Conservation (phyloP, 2,329 filamentous ascomycete genomes). For the Amesomyces nigricolor region DNA sequence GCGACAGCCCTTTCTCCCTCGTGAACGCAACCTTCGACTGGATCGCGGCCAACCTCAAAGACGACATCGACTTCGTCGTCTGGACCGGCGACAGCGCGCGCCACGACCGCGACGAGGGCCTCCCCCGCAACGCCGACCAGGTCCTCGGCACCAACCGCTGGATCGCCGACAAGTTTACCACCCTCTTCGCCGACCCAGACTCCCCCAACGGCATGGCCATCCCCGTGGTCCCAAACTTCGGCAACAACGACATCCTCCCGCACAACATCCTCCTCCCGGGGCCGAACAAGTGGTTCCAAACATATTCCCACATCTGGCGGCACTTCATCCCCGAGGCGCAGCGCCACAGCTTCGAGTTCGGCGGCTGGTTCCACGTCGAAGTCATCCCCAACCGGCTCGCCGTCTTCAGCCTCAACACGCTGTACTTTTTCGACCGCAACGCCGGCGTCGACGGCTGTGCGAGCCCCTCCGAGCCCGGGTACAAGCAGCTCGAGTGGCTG, state of each 20-base stretch:
- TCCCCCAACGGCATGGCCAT: conserved; percentile 57
- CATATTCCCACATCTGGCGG: conserved; percentile 73
- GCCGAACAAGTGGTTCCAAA: conserved; percentile 78
- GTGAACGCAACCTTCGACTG: conserved; percentile 86
- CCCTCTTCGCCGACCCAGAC: conserved; percentile 58
- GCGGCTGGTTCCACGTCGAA: conserved; percentile 92
- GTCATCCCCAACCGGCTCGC: conserved; percentile 81
- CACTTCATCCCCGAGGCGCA: conserved; percentile 89
- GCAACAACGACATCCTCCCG: conserved; percentile 95
- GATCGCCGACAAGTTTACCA: conserved; percentile 69
- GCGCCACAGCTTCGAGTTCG: conserved; percentile 82
- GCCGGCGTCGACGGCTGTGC: conserved; percentile 88
- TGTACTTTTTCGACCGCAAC: conserved; percentile 94
- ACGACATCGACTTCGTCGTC: conserved; percentile 79
- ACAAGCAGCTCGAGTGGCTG: conserved; percentile 93
- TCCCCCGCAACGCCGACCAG: conserved; percentile 69
- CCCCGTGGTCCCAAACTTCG: conserved; percentile 83
- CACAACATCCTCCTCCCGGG: conserved; percentile 88
- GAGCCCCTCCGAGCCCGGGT: conserved; percentile 74
- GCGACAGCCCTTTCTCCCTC: conserved; percentile 76
- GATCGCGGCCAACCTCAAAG: conserved; percentile 71
- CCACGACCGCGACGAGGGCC: conserved; percentile 78
- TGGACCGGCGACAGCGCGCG: conserved; percentile 90
- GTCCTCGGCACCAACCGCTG: conserved; percentile 73
- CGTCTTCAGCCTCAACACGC: conserved; percentile 90